A percentile compares a stretch with the other conserved stretches of the same genome.
Conservation (phyloP, 2,329 filamentous ascomycete genomes). For the Aspergillus japonicus region DNA sequence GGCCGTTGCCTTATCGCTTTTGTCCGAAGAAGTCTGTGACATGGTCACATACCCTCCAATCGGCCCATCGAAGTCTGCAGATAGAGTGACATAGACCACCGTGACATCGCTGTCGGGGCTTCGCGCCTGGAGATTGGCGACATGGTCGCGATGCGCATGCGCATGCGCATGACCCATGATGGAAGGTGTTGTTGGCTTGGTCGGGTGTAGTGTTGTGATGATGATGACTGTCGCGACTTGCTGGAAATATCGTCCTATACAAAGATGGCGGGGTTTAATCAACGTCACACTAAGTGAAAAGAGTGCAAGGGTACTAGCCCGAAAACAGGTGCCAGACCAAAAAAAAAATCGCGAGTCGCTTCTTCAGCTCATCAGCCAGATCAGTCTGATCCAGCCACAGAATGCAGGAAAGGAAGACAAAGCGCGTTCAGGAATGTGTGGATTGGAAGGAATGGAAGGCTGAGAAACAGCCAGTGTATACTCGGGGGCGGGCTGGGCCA, state of each 20-base stretch:
- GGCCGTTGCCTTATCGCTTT: slow-evolving; percentile 17
- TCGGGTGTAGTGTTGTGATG: not conserved
- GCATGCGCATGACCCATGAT: slow-evolving; percentile 35
- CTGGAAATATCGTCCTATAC: not conserved
- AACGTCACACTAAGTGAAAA: not conserved
- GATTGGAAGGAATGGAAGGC: slow-evolving; percentile 20
- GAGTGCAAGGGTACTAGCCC: not conserved
- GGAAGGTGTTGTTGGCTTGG: not conserved
- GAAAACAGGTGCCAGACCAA: not conserved
- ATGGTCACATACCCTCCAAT: slow-evolving; percentile 50
- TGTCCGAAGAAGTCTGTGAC: slow-evolving; percentile 13
- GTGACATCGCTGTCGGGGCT: slow-evolving; percentile 18
- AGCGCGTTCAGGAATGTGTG: slow-evolving; percentile 25
- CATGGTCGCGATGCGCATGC: slow-evolving; percentile 32
- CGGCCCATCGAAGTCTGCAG: slow-evolving; percentile 53
- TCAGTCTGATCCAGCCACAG: slow-evolving; percentile 7
- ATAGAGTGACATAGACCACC: slow-evolving; percentile 53
- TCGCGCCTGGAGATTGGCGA: slow-evolving; percentile 22
- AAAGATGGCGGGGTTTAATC: not conserved
- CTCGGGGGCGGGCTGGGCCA: slow-evolving; percentile 13
- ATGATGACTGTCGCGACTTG: too few relatives aligned
- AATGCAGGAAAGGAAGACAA: slow-evolving; percentile 12
- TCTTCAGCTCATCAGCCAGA: not conserved
- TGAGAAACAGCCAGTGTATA: slow-evolving; percentile 12
- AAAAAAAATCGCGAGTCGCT: not conserved